Evolutionary conservation across 208 protist genomes (phyloP).

Genomic region (Zelonia costaricensis): DNA sequence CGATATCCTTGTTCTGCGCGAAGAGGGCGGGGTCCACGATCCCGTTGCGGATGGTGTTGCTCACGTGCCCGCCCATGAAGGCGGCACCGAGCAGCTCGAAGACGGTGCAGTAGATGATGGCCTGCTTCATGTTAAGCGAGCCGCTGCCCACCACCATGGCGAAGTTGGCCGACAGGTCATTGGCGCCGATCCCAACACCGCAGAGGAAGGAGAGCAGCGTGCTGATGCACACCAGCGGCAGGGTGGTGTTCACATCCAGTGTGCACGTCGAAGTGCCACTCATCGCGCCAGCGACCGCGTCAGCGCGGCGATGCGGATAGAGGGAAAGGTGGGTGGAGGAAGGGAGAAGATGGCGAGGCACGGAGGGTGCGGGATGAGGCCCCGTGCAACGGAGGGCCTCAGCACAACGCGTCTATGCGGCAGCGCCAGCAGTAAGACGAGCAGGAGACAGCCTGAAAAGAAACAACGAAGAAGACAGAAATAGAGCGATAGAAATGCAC

Average conservation of each 20-base stretch:
- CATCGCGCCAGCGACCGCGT: conserved; percentile 21
- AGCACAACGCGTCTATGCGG: too few relatives aligned
- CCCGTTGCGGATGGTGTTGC: conserved; percentile 70
- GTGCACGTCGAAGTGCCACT: conserved; percentile 40
- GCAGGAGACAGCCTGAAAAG: neutral
- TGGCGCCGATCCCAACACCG: conserved; percentile 82
- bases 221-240: conserved; percentile 77
- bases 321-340: neutral
- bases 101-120: conserved; percentile 80
- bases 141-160: conserved; percentile 87
- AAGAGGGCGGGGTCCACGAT: conserved; percentile 78
- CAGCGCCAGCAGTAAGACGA: too few relatives aligned
- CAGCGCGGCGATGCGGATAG: conserved; percentile 1
- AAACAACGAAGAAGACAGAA: conserved; percentile 14
- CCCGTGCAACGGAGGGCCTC: too few relatives aligned
- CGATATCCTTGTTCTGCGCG: conserved; percentile 52
- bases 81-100: conserved; percentile 83
- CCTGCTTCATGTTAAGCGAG: conserved; percentile 76
- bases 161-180: conserved; percentile 86
- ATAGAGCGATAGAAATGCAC: conserved; percentile 1
- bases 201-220: conserved; percentile 81
- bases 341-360: neutral
- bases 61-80: conserved; percentile 85
- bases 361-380: too few relatives aligned
- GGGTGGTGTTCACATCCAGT: conserved; percentile 60